These are phyloP conservation scores for Liquidambar formosana DNA, from an alignment of 164 flowering plant species.

Conservation along the genomic window DNA sequence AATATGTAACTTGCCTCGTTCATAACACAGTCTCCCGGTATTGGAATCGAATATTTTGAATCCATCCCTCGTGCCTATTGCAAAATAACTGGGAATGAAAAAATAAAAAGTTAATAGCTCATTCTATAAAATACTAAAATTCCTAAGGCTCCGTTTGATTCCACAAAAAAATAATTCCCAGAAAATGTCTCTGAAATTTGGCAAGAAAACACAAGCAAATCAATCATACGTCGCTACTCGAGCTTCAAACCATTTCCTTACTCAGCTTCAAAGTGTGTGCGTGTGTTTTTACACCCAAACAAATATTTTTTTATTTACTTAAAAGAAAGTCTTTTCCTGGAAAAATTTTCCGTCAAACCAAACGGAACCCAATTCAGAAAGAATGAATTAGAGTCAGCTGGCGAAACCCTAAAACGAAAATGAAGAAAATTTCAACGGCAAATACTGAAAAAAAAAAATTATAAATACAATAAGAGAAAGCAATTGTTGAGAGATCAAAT, in stretches of 20 bases:
- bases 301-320: too few species aligned
- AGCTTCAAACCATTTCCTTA: too few species aligned
- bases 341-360: too few species aligned
- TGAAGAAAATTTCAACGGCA: background rate
- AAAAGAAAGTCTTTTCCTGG: too few species aligned
- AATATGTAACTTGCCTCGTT: conserved; percentile 47
- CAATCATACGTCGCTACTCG: too few species aligned
- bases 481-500: background rate
- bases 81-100: conserved; percentile 57
- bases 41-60: conserved; percentile 73
- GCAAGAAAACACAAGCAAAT: too few species aligned
- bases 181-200: too few species aligned
- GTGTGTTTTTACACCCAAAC: too few species aligned
- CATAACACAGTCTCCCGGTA: conserved; percentile 71
- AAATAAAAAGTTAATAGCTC: background rate
- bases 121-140: background rate
- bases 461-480: background rate
- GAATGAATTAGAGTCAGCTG: too few species aligned
- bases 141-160: background rate
- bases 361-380: too few species aligned
- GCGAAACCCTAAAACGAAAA: too few species aligned
- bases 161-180: background rate
- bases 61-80: conserved; percentile 72
- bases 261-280: too few species aligned
- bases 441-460: background rate